These are phyloP conservation scores for Tetrahymena thermophila DNA, from an alignment of 73 alveolate species.

Conservation along the genomic window DNA sequence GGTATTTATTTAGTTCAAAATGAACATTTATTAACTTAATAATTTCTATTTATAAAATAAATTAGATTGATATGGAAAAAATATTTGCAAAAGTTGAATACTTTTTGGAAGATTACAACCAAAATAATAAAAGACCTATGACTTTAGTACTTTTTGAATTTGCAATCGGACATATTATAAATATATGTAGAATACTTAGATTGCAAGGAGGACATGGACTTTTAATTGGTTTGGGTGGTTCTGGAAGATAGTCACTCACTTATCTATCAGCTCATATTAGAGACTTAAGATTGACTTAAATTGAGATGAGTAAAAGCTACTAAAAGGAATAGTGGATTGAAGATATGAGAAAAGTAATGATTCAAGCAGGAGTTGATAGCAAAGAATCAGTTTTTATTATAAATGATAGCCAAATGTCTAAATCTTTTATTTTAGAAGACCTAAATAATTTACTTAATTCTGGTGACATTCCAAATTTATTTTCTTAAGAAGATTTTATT, in stretches of 20 bases:
- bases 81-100: constrained; percentile 28
- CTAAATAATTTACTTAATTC: constrained; percentile 37
- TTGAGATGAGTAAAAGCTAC: constrained; percentile 56
- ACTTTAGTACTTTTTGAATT: constrained; percentile 73
- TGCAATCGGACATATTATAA: constrained; percentile 62
- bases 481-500: constrained; percentile 37
- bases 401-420: constrained; percentile 13
- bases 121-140: constrained; percentile 49
- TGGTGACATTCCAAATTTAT: constrained; percentile 45
- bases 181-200: constrained; percentile 59
- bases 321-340: constrained; percentile 65
- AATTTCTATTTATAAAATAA: no score
- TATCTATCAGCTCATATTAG: constrained; percentile 54
- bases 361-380: constrained; percentile 62
- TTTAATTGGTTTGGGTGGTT: constrained; percentile 75
- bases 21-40: no score
- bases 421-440: constrained; percentile 33
- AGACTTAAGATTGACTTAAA: constrained; percentile 45
- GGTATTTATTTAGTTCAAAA: not conserved
- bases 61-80: not conserved
- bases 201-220: constrained; percentile 72
- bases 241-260: constrained; percentile 65
- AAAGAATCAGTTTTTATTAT: constrained; percentile 71
- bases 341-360: constrained; percentile 58
- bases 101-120: constrained; percentile 57